Evolutionary conservation across 116 monocot species (phyloP).

Genomic region (Posidonia oceanica): DNA sequence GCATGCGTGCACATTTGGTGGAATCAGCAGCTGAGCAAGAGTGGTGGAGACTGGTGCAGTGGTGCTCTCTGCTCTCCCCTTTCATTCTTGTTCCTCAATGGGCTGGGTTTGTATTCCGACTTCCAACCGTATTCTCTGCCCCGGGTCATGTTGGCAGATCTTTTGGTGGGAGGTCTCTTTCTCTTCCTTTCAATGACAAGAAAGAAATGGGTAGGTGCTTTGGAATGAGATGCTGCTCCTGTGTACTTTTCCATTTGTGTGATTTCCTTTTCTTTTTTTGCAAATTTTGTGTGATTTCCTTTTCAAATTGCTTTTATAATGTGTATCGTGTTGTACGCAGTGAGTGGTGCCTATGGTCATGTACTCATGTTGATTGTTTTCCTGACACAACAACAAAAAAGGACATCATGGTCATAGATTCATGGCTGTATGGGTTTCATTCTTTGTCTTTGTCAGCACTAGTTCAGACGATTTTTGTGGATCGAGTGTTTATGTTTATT

Average conservation of each 20-base stretch:
- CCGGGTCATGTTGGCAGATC: background rate
- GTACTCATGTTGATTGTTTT: too few relatives aligned
- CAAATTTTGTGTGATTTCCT: background rate
- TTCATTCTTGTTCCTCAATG: background rate
- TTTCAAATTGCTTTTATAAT: too few relatives aligned
- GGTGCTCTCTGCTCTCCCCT: background rate
- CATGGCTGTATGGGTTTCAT: too few relatives aligned
- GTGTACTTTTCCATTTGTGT: background rate
- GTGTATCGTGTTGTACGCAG: too few relatives aligned
- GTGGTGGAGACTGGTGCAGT: background rate
- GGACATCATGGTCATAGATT: too few relatives aligned
- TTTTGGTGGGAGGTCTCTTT: background rate
- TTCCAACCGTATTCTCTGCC: background rate
- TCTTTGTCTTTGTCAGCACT: too few relatives aligned
- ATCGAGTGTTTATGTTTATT: too few relatives aligned
- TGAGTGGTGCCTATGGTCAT: too few relatives aligned
- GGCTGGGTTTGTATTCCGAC: background rate
- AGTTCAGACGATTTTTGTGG: too few relatives aligned
- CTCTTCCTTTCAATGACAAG: background rate
- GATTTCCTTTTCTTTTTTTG: too few relatives aligned
- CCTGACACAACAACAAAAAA: too few relatives aligned
- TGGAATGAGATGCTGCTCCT: background rate
- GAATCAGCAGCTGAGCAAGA: background rate
- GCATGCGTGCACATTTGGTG: conserved; percentile 1
- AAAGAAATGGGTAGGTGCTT: background rate